Conservation (phyloP, 352 stramenopile species). For the Pythium guiyangense region DNA sequence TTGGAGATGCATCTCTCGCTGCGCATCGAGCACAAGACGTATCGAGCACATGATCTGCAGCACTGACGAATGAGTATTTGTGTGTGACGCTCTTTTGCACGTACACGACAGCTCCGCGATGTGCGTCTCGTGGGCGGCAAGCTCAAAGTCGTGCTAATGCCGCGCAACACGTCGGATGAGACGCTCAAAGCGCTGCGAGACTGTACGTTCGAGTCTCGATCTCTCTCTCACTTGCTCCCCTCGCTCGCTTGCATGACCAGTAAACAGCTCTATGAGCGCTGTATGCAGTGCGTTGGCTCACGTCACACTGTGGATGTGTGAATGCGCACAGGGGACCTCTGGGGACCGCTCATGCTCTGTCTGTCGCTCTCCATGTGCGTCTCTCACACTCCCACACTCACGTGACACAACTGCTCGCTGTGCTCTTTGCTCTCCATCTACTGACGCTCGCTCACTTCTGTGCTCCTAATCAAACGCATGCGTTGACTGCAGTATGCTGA, state of each 20-base stretch:
- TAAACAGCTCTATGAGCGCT: neutral
- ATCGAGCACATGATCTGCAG: too few relatives aligned
- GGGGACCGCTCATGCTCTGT: slow-evolving; percentile 97
- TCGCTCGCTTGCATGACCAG: neutral
- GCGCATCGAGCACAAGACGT: too few relatives aligned
- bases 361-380: slow-evolving; percentile 91
- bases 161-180: slow-evolving; percentile 87
- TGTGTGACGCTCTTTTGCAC: neutral
- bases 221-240: neutral
- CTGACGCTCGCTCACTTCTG: too few relatives aligned
- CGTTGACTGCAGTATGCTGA: slow-evolving; percentile 74
- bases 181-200: slow-evolving; percentile 90
- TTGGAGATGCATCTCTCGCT: too few relatives aligned
- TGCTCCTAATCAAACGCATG: neutral
- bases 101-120: slow-evolving; percentile 70
- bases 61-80: too few relatives aligned
- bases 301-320: neutral
- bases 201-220: slow-evolving; percentile 57
- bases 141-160: slow-evolving; percentile 89
- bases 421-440: too few relatives aligned
- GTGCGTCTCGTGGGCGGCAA: slow-evolving; percentile 84
- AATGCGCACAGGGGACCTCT: slow-evolving; percentile 77
- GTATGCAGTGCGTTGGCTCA: neutral
- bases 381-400: neutral
- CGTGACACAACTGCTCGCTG: too few relatives aligned